Evolutionary conservation across 306 rosid species (phyloP).

Genomic region (Vigna angularis): DNA sequence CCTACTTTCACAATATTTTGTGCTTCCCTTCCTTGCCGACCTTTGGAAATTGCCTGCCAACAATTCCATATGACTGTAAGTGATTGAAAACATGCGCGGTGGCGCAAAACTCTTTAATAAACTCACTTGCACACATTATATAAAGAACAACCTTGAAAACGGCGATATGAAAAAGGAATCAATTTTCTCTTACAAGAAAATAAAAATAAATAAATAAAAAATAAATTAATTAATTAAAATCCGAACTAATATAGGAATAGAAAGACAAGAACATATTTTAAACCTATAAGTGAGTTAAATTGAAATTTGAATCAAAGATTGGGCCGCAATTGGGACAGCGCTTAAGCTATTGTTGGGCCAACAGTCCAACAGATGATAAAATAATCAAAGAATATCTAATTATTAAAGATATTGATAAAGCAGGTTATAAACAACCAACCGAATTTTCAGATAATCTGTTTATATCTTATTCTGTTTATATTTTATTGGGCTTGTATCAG

Average conservation of each 20-base stretch:
- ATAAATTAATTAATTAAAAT: background rate
- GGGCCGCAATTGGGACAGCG: no score
- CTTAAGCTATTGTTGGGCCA: no score
- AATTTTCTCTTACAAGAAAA: background rate
- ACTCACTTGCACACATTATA: background rate
- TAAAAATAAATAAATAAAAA: background rate
- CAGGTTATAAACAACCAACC: no score
- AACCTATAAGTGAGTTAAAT: background rate
- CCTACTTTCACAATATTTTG: slow-evolving; percentile 88
- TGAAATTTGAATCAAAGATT: background rate
- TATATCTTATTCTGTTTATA: no score
- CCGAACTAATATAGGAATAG: background rate
- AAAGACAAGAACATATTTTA: background rate
- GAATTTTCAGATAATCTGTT: no score
- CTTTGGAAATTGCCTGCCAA: slow-evolving; percentile 83
- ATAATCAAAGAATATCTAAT: no score
- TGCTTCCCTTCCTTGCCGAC: slow-evolving; percentile 95
- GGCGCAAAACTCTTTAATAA: background rate
- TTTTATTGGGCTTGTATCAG: no score
- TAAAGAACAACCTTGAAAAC: slow-evolving; percentile 8
- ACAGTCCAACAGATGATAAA: no score
- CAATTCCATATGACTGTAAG: slow-evolving; percentile 10
- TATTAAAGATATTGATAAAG: no score
- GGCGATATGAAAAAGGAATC: slow-evolving; percentile 21
- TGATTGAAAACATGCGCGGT: slow-evolving; percentile 1